Evolutionary conservation across 2,329 filamentous ascomycete species (phyloP).

Genomic region (Trichoderma atrobrunneum): DNA sequence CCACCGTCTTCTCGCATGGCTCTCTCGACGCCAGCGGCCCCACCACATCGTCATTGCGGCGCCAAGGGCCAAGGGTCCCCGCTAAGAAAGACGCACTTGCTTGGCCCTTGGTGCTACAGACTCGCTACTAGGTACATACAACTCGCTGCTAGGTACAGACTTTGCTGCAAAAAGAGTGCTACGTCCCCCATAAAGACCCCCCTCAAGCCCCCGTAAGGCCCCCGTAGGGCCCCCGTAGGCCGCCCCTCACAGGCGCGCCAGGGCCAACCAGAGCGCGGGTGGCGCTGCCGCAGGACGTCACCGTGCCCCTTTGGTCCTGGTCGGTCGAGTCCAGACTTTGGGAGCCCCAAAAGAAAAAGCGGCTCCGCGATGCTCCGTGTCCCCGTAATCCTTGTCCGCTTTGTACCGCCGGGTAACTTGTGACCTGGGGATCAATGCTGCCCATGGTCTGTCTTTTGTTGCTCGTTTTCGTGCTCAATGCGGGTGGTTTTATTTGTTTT

Average conservation of each 20-base stretch:
- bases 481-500: too few relatives aligned
- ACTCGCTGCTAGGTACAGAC: neutral
- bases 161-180: neutral
- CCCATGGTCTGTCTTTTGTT: neutral
- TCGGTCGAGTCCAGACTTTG: constrained; percentile 23
- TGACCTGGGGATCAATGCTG: neutral
- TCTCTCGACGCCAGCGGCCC: neutral
- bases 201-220: neutral
- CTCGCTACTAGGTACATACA: neutral
- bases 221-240: neutral
- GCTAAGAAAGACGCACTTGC: neutral
- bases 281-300: constrained; percentile 25
- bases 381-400: neutral
- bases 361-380: constrained; percentile 15
- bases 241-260: constrained; percentile 1
- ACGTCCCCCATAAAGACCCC: neutral
- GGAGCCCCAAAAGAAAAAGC: constrained; percentile 12
- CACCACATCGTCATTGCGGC: constrained; percentile 23
- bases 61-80: constrained; percentile 21
- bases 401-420: neutral
- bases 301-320: constrained; percentile 22
- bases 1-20: neutral
- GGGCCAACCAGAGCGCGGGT: constrained; percentile 18
- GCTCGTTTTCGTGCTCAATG: neutral
- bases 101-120: neutral